Evolutionary conservation across 1,284 basidiomycete species (phyloP).

Genomic region (Fomitopsis pinicola): DNA sequence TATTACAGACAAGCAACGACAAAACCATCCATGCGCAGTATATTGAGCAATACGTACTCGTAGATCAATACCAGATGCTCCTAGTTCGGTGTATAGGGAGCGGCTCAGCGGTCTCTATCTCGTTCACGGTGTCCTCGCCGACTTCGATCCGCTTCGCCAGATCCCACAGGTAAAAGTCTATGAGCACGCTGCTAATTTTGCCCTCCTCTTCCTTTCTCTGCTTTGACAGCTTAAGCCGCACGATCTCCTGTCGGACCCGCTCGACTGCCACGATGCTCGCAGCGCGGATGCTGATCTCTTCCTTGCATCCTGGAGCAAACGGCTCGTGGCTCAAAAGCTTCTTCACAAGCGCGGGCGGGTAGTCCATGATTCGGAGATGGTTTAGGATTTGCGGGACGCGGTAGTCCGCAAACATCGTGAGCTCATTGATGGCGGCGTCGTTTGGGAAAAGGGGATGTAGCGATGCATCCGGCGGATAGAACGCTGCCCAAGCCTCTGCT

Average conservation of each 20-base stretch:
- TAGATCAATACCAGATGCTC: slow-evolving; percentile 72
- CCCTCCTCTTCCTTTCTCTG: slow-evolving; percentile 19
- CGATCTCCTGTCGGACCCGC: slow-evolving; percentile 53
- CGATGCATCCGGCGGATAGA: slow-evolving; percentile 49
- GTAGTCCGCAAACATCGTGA: slow-evolving; percentile 89
- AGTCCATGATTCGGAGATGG: slow-evolving; percentile 67
- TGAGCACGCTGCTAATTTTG: slow-evolving; percentile 66
- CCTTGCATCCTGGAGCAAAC: slow-evolving; percentile 51
- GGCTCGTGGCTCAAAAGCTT: slow-evolving; percentile 39
- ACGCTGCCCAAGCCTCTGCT: slow-evolving; percentile 81
- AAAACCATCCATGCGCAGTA: no score
- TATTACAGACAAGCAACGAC: no score
- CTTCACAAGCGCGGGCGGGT: slow-evolving; percentile 51
- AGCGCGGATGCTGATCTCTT: slow-evolving; percentile 70
- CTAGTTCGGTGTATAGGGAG: slow-evolving; percentile 74
- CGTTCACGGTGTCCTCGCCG: slow-evolving; percentile 52
- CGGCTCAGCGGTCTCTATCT: slow-evolving; percentile 51
- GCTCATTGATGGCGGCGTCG: slow-evolving; percentile 55
- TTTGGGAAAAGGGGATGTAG: slow-evolving; percentile 69
- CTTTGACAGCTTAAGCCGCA: slow-evolving; percentile 12
- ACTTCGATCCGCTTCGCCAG: slow-evolving; percentile 70
- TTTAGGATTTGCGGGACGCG: slow-evolving; percentile 82
- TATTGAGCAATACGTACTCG: no score
- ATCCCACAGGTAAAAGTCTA: slow-evolving; percentile 87
- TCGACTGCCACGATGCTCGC: slow-evolving; percentile 78